Evolutionary conservation across 257 asterid genomes (phyloP).

Genomic region (Apocynum venetum): DNA sequence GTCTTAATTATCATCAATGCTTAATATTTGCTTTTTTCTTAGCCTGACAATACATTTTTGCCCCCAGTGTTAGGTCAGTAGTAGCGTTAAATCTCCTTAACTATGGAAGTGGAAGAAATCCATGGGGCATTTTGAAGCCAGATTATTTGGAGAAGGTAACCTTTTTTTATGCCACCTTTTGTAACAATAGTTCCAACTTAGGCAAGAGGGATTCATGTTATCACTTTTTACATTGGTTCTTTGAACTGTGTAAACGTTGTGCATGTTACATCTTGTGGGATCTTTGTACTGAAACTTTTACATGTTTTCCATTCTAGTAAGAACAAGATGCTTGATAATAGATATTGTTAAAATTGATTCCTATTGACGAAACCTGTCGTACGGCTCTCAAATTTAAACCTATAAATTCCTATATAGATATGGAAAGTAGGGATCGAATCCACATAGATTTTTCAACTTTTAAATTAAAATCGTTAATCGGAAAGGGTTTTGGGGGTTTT

Average conservation of each 20-base stretch:
- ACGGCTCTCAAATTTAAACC: too few relatives aligned
- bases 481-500: too few relatives aligned
- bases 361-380: too few relatives aligned
- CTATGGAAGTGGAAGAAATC: conserved; percentile 96
- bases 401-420: too few relatives aligned
- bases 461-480: too few relatives aligned
- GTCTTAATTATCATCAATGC: not conserved
- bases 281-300: not conserved
- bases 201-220: not conserved
- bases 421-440: too few relatives aligned
- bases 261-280: not conserved
- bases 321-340: not conserved
- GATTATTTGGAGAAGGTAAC: conserved; percentile 79
- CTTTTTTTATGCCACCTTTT: not conserved
- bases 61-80: conserved; percentile 79
- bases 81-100: conserved; percentile 92
- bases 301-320: not conserved
- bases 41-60: conserved; percentile 5
- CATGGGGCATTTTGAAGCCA: conserved; percentile 87
- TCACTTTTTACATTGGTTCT: not conserved
- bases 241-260: not conserved
- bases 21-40: not conserved
- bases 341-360: not conserved
- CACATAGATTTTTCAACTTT: too few relatives aligned
- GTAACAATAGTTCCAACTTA: not conserved